These are phyloP conservation scores for Phellopilus nigrolimitatus DNA, from an alignment of 1,284 basidiomycete species.

Conservation along the genomic window DNA sequence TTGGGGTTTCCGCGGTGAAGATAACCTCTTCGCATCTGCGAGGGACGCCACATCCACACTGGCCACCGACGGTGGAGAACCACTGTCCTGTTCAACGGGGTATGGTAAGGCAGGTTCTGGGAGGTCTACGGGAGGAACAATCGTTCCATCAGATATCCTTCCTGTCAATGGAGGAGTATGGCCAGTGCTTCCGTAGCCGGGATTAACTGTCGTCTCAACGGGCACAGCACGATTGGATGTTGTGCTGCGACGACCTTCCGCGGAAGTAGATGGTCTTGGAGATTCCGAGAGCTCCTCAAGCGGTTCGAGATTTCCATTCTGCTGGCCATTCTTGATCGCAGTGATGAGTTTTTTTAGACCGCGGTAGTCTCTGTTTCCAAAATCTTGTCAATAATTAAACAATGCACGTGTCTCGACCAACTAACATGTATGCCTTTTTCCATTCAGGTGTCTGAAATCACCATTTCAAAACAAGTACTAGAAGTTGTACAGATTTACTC, in stretches of 20 bases:
- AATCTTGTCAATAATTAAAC: slow-evolving; percentile 9
- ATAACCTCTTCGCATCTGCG: not conserved
- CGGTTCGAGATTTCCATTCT: slow-evolving; percentile 21
- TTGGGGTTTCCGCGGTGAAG: not conserved
- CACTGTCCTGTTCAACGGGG: not conserved
- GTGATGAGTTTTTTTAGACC: slow-evolving; percentile 66
- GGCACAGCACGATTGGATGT: not conserved
- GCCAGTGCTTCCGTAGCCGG: slow-evolving; percentile 12
- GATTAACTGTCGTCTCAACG: not conserved
- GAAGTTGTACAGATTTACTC: slow-evolving; percentile 18
- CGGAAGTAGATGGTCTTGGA: slow-evolving; percentile 3
- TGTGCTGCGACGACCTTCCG: slow-evolving; percentile 2
- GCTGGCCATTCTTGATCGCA: slow-evolving; percentile 47
- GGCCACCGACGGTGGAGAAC: not conserved
- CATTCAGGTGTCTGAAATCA: slow-evolving; percentile 65
- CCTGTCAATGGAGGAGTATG: slow-evolving; percentile 10
- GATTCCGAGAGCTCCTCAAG: slow-evolving; percentile 5
- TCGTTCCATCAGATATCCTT: not conserved
- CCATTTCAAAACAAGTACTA: not conserved
- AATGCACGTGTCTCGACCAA: slow-evolving; percentile 9
- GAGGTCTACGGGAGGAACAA: slow-evolving; percentile 6
- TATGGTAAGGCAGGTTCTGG: slow-evolving; percentile 4
- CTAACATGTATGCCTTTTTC: slow-evolving; percentile 79
- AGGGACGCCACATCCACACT: not conserved
- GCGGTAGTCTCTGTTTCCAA: slow-evolving; percentile 56